phyloP scores from a whole-genome alignment of 345 rosid species.

The Sapria himalayana region DNA sequence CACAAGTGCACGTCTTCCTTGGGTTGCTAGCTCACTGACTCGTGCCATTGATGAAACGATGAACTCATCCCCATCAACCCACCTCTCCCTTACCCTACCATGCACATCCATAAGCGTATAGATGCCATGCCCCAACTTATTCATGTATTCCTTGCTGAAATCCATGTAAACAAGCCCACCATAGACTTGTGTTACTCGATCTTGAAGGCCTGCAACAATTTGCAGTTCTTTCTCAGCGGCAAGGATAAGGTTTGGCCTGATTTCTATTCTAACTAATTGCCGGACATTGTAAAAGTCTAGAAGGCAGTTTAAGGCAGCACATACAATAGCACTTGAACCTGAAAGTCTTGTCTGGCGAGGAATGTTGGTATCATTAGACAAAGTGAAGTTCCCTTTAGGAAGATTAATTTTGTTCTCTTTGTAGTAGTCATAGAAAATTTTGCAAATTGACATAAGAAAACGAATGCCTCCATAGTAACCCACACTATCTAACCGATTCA shows the following conservation, averaged over 20 bases:
- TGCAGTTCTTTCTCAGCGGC: slow-evolving; percentile 72
- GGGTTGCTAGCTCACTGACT: slow-evolving; percentile 45
- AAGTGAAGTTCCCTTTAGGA: slow-evolving; percentile 30
- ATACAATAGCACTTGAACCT: slow-evolving; percentile 91
- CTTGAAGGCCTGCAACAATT: slow-evolving; percentile 94
- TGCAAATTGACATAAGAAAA: slow-evolving; percentile 76
- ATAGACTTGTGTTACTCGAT: slow-evolving; percentile 86
- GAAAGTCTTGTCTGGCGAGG: slow-evolving; percentile 99
- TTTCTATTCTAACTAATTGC: slow-evolving; percentile 43
- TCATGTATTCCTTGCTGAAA: slow-evolving; percentile 67
- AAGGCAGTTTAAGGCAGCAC: slow-evolving; percentile 81
- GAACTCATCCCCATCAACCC: slow-evolving; percentile 74
- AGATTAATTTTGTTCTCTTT: slow-evolving; percentile 33
- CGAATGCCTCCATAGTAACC: slow-evolving; percentile 92
- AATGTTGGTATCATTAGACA: slow-evolving; percentile 73
- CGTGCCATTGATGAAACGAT: slow-evolving; percentile 48
- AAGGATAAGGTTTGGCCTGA: slow-evolving; percentile 62
- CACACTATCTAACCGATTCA: slow-evolving; percentile 51
- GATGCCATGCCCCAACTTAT: slow-evolving; percentile 58
- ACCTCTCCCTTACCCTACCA: slow-evolving; percentile 59
- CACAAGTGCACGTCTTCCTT: slow-evolving; percentile 44
- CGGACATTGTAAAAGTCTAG: slow-evolving; percentile 76
- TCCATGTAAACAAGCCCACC: slow-evolving; percentile 98
- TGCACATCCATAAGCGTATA: slow-evolving; percentile 71
- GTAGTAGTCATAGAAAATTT: slow-evolving; percentile 36